Evolutionary conservation across 2,329 filamentous ascomycete species (phyloP).

Genomic region (Penicillium rolfsii): DNA sequence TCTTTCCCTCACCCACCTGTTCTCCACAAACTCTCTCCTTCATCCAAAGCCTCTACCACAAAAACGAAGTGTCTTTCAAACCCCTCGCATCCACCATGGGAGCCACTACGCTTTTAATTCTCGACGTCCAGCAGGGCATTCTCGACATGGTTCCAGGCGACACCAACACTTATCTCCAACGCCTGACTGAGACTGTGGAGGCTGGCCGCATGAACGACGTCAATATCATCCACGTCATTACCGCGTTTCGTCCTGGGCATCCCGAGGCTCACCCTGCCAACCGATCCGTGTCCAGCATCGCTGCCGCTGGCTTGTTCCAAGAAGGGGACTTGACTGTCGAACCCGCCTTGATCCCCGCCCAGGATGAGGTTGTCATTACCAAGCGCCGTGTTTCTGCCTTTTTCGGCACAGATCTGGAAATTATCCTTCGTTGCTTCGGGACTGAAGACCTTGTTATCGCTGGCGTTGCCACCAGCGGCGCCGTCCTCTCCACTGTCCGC

Average conservation of each 20-base stretch:
- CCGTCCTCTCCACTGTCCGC: constrained; percentile 44
- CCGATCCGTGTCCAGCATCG: constrained; percentile 23
- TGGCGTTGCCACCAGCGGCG: constrained; percentile 42
- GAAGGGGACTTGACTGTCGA: constrained; percentile 29
- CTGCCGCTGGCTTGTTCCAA: constrained; percentile 26
- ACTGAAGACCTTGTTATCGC: constrained; percentile 37
- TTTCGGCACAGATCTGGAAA: constrained; percentile 39
- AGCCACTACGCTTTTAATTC: constrained; percentile 39
- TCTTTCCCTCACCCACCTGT: not conserved
- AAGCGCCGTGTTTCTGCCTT: constrained; percentile 46
- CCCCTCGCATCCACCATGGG: constrained; percentile 18
- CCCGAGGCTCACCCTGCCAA: constrained; percentile 37
- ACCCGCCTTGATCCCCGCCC: constrained; percentile 26
- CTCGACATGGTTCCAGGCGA: constrained; percentile 27
- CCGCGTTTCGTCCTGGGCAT: constrained; percentile 38
- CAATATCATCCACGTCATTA: constrained; percentile 40
- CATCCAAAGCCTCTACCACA: not conserved
- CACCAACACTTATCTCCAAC: constrained; percentile 31
- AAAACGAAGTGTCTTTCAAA: not conserved
- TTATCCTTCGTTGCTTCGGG: constrained; percentile 37
- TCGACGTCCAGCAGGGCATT: constrained; percentile 42
- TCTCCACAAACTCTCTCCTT: not conserved
- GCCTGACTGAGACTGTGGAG: constrained; percentile 23
- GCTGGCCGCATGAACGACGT: constrained; percentile 33
- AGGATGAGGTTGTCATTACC: constrained; percentile 37